A percentile compares a stretch with the other conserved stretches of the same genome.
phyloP scores from a whole-genome alignment of 2,329 filamentous ascomycete genomes.

The Trichothecium sympodiale region DNA sequence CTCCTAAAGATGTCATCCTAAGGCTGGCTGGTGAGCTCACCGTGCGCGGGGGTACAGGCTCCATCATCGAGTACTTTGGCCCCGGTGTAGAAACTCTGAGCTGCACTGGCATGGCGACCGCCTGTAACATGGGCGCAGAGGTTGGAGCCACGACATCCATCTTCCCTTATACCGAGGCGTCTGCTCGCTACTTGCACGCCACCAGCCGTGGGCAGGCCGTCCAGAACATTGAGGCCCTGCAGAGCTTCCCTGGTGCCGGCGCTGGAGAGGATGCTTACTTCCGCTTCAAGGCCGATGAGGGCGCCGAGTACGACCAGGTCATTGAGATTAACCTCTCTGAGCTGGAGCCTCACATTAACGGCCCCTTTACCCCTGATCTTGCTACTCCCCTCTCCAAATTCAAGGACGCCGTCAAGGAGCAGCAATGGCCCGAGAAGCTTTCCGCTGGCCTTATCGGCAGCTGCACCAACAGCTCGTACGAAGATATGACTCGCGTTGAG shows the following conservation, averaged over 20 bases:
- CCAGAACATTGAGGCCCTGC: constrained; percentile 51
- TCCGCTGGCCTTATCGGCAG: constrained; percentile 92
- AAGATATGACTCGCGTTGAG: constrained; percentile 96
- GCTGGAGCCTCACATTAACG: constrained; percentile 93
- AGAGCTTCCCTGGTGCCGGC: constrained; percentile 33
- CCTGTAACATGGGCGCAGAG: constrained; percentile 82
- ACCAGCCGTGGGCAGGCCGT: constrained; percentile 61
- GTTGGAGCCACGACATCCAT: constrained; percentile 92
- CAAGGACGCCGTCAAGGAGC: constrained; percentile 69
- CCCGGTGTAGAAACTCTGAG: constrained; percentile 82
- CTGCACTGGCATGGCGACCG: constrained; percentile 86
- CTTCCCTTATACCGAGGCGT: constrained; percentile 82
- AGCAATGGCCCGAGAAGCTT: constrained; percentile 83
- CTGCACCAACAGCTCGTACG: constrained; percentile 97
- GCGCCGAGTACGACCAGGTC: constrained; percentile 79
- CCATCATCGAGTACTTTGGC: constrained; percentile 88
- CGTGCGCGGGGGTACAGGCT: constrained; percentile 88
- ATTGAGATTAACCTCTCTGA: constrained; percentile 83
- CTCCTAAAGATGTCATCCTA: constrained; percentile 92
- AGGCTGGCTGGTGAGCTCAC: constrained; percentile 81
- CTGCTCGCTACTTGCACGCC: constrained; percentile 74
- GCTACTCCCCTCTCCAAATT: constrained; percentile 88
- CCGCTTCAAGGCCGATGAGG: constrained; percentile 66
- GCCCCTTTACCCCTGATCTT: constrained; percentile 90
- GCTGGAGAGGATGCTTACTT: constrained; percentile 37